Evolutionary conservation across 257 asterid species (phyloP).

Genomic region (Nicotiana obtusifolia): DNA sequence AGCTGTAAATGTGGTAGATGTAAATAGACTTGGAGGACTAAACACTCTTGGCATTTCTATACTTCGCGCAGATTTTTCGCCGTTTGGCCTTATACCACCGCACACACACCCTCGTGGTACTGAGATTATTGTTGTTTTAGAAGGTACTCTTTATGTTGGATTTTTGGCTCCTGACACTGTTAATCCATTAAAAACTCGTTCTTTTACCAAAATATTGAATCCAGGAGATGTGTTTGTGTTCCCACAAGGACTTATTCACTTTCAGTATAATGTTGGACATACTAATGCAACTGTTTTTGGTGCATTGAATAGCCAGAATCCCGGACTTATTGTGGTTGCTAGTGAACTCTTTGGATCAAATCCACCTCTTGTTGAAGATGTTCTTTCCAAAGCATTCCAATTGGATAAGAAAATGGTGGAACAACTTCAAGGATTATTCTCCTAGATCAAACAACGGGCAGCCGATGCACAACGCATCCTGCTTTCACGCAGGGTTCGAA

Average conservation of each 20-base stretch:
- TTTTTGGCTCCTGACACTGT: background rate
- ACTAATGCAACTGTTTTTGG: background rate
- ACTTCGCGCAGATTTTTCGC: background rate
- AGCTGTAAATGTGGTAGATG: background rate
- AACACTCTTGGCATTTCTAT: background rate
- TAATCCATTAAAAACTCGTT: background rate
- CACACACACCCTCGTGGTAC: conserved; percentile 10
- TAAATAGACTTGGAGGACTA: background rate
- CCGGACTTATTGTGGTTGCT: background rate
- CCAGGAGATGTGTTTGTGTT: conserved; percentile 7
- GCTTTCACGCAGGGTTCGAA: too few relatives aligned
- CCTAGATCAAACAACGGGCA: background rate
- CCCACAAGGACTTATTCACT: conserved; percentile 9
- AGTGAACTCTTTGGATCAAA: background rate
- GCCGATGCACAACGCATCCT: too few relatives aligned
- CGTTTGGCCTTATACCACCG: background rate
- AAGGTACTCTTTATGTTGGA: conserved; percentile 2
- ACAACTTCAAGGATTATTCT: conserved; percentile 1
- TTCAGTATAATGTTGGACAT: conserved; percentile 8
- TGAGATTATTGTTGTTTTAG: background rate
- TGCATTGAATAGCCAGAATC: conserved; percentile 7
- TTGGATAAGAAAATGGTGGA: background rate
- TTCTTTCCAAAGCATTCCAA: conserved; percentile 12
- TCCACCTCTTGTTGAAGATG: background rate
- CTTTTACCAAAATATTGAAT: conserved; percentile 2